Evolutionary conservation across 148 eudicot genomes (phyloP), one percentile per base, ranked within the genome.

Genomic region (Fallopia convolvulus): DNA sequence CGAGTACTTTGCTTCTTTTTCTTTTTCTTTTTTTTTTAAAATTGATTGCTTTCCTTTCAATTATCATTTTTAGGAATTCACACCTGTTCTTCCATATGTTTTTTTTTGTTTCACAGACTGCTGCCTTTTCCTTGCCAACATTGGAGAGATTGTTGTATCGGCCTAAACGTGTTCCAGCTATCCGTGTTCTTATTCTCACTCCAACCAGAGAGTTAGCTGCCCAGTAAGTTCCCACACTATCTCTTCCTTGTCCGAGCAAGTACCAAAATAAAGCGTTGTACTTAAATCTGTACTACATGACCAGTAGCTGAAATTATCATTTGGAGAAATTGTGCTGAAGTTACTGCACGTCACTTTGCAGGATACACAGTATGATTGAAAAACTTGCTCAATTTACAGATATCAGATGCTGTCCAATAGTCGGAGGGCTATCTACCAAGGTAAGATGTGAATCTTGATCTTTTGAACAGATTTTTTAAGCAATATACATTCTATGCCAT

Each of bases 191-290:
- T 80, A 88, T 94, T 84, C 97, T 94, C 75, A 92, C 99, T 49
- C 99, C 99, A 33, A 88, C 97, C 20, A 95, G 99, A 83, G 97
- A 92, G 89, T 79, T 95, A 81, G 97, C 99, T 74, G 94, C 84
- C 52, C 99, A 95, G 97, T 92, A 86, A 91, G 99, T 89, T 80
- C 61, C 48, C 74, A 15, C 9, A 71, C 13, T 40, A 0, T 40
- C 49, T 39, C 53, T 49, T 49, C 53, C 53, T 49, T 49, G 53
- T 18, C 4, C 3, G 53, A 17, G 14, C 53, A 49, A 49, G 18
- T 49, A 12, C 0, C 53, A 11, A 12, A 18, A 49, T 49, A 49
- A 49, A 49, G 18, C 4, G 18, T 49, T 11, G 53, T 14, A 49
- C 18, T 12, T 14, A 12, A 49, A 12, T 14, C 53, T 12, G 53